Evolutionary conservation across 2,329 filamentous ascomycete genomes (phyloP).

Genomic region (Fusarium mangiferae): DNA sequence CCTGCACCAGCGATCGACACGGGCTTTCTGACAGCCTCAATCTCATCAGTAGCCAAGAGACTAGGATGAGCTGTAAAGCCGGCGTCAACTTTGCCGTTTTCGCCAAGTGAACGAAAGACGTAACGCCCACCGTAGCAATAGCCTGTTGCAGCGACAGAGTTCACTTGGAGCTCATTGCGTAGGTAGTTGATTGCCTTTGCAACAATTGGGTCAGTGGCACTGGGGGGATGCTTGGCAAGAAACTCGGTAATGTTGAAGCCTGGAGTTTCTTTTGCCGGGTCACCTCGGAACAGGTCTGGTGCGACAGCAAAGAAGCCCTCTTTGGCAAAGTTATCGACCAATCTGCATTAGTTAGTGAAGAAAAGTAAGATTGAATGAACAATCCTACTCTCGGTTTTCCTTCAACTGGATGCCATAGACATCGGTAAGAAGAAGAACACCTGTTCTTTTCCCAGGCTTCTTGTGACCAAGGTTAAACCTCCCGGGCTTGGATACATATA

Average conservation of each 20-base stretch:
- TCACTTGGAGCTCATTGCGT: slow-evolving; percentile 51
- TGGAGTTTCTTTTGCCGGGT: neutral
- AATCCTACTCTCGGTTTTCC: slow-evolving; percentile 9
- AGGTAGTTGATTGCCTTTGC: slow-evolving; percentile 21
- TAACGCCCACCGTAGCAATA: slow-evolving; percentile 72
- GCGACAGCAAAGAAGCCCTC: slow-evolving; percentile 21
- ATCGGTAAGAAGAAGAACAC: slow-evolving; percentile 29
- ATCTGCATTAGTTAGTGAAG: neutral
- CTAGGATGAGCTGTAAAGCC: slow-evolving; percentile 72
- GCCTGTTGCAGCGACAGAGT: slow-evolving; percentile 62
- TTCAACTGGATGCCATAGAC: slow-evolving; percentile 16
- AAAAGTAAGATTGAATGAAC: rapidly evolving
- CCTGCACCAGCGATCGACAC: slow-evolving; percentile 27
- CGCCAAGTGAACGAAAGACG: slow-evolving; percentile 62
- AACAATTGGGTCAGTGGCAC: slow-evolving; percentile 23
- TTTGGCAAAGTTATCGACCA: slow-evolving; percentile 24
- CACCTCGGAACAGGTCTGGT: slow-evolving; percentile 17
- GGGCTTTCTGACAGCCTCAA: slow-evolving; percentile 46
- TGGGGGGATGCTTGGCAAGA: slow-evolving; percentile 12
- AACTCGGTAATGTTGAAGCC: slow-evolving; percentile 15
- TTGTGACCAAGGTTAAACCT: neutral
- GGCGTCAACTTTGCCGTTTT: slow-evolving; percentile 59
- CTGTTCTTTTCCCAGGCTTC: neutral
- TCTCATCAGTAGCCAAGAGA: slow-evolving; percentile 64
- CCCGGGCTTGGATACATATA: slow-evolving; percentile 18